A percentile compares a stretch with the other conserved stretches of the same genome.
Conservation (phyloP, 1,139 yeast species). For the Meyerozyma athensensis region DNA sequence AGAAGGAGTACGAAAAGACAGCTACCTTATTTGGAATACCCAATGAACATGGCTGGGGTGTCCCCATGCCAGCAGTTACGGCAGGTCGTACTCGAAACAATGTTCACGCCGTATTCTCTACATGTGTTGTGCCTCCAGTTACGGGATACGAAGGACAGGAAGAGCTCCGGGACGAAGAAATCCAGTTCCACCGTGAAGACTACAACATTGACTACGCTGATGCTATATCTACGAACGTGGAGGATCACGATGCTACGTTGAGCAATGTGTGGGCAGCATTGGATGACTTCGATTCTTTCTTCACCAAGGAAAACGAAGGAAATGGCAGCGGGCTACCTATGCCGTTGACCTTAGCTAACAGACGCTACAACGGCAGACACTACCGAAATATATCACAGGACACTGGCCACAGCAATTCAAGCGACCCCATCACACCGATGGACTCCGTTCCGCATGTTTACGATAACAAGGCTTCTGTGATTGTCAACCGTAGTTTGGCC, state of each 20-base stretch:
- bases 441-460: slow-evolving; percentile 77
- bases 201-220: slow-evolving; percentile 34
- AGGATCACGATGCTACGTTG: slow-evolving; percentile 69
- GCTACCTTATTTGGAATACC: slow-evolving; percentile 94
- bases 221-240: slow-evolving; percentile 38
- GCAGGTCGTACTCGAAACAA: slow-evolving; percentile 87
- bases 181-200: slow-evolving; percentile 67
- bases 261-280: slow-evolving; percentile 97
- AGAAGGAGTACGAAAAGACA: slow-evolving; percentile 78
- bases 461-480: slow-evolving; percentile 73
- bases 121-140: slow-evolving; percentile 50
- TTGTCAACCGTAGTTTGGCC: slow-evolving; percentile 69
- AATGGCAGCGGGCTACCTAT: slow-evolving; percentile 9
- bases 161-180: slow-evolving; percentile 34
- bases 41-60: slow-evolving; percentile 97
- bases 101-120: slow-evolving; percentile 91
- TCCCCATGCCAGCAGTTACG: slow-evolving; percentile 89
- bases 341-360: neutral
- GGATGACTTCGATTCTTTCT: slow-evolving; percentile 89
- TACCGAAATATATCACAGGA: slow-evolving; percentile 33
- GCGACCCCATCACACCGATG: slow-evolving; percentile 43
- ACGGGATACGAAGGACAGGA: slow-evolving; percentile 22
- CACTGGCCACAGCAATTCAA: slow-evolving; percentile 31
- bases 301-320: slow-evolving; percentile 60
- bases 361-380: slow-evolving; percentile 1